Base-by-base conservation (phyloP, 1,139 yeast genomes). In the Saccharomyces pastorianus region DNA sequence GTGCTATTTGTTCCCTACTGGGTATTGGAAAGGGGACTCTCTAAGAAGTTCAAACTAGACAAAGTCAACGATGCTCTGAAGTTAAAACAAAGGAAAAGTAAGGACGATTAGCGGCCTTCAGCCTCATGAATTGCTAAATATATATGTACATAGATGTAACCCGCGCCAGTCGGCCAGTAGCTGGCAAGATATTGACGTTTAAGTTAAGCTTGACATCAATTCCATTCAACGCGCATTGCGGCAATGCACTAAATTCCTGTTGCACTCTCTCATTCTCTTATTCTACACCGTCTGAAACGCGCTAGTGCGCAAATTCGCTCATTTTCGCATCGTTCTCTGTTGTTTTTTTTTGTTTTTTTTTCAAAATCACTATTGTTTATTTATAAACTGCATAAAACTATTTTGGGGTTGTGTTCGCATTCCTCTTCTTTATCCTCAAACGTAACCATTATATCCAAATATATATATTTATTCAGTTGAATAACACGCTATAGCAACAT, bases 11-110 rank as follows among this genome's bases (percentile, higher is more conserved):
- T 52, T 11, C 89, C 89, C 6, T 72, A 81, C 54, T 75, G 74
- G 62, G 31, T 84, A 6, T 61, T 81, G 11, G 84, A 83, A 58
- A 65, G 56, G 53, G 67, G 69, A 1, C 69, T 85, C 20, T 66
- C 74, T 46, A 66, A 71, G 32, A 78, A 76, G 65, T 85, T 85
- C 66, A 76, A 76, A 53, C 69, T 85, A 59, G 60, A 51, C 20
- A 69, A 69, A 11, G 69, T 73, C 9, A 71, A 70, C 58, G 61
- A 55, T 4, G 67, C 62, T 3, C 53, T 72, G 17, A 59, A 62
- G 41, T 56, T 56, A 23, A 60, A 59, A 49, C 49, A 48, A 11
- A 46, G 29, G n/a, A 46, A 42, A 13, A 23, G n/a, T 6, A 27
- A 23, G 29, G 26, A 17, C 46, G 25, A 14, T 28, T 28, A 32